phyloP scores from a whole-genome alignment of 176 grass and related monocot species.

The sorghum (Sorghum bicolor) region Sorghum_bicolor_NCBIv3 NC_012872.2:73837001-73837500 shows the following conservation, averaged over 20 bases:
- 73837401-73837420: background rate
- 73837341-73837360: constrained; percentile 14
- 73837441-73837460: background rate
- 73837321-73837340: constrained; percentile 28
- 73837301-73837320: constrained; percentile 81
- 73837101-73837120: background rate
- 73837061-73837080: constrained; percentile 12
- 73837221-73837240: constrained; percentile 93
- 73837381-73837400: background rate
- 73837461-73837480: background rate
- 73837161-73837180: constrained; percentile 89
- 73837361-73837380: constrained; percentile 5
- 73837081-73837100: background rate
- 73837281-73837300: constrained; percentile 80
- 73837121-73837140: background rate
- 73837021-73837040: constrained; percentile 1
- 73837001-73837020: background rate
- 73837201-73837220: constrained; percentile 70
- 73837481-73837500: background rate
- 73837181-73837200: constrained; percentile 93
- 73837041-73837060: background rate
- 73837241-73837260: constrained; percentile 78
- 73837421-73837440: background rate
- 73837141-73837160: constrained; percentile 6
- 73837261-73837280: constrained; percentile 84